Percentiles rank a stretch among this genome's conserved stretches.
Evolutionary conservation across 139 green algal species (phyloP).

Genomic region (Picochlorum sp.): DNA sequence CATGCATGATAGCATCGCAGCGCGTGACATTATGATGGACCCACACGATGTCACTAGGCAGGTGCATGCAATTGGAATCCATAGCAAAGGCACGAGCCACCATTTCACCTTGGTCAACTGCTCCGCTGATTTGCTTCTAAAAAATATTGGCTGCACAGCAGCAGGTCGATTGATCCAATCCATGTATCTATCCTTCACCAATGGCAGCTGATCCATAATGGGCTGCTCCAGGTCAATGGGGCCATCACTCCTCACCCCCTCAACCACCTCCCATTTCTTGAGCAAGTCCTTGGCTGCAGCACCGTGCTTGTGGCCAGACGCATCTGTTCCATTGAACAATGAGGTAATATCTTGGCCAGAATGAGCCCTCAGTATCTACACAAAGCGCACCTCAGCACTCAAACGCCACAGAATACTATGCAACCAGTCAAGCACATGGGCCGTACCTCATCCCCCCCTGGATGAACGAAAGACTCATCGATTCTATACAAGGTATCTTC

Average conservation of each 20-base stretch:
- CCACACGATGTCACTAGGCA: background rate
- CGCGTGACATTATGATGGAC: background rate
- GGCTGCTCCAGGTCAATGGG: constrained; percentile 12
- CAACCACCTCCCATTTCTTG: background rate
- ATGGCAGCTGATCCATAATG: constrained; percentile 14
- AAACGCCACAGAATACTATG: constrained; percentile 1
- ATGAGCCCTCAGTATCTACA: constrained; percentile 1
- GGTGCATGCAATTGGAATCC: constrained; percentile 44
- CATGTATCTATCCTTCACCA: constrained; percentile 43
- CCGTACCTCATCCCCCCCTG: constrained; percentile 15
- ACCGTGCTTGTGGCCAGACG: constrained; percentile 11
- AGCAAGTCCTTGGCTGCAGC: background rate
- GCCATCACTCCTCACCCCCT: background rate
- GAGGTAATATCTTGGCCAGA: constrained; percentile 9
- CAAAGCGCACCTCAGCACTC: background rate
- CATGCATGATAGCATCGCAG: constrained; percentile 13
- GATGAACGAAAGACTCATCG: constrained; percentile 14
- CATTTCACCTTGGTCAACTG: constrained; percentile 40
- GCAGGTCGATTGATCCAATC: constrained; percentile 72
- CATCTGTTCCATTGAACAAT: constrained; percentile 2
- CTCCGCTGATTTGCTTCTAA: constrained; percentile 50
- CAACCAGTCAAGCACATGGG: background rate
- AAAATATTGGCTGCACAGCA: constrained; percentile 70
- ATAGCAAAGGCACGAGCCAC: constrained; percentile 83
- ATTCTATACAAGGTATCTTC: constrained; percentile 5